Conservation (phyloP, 768 basidiomycete species). For the Trametes meyenii region DNA sequence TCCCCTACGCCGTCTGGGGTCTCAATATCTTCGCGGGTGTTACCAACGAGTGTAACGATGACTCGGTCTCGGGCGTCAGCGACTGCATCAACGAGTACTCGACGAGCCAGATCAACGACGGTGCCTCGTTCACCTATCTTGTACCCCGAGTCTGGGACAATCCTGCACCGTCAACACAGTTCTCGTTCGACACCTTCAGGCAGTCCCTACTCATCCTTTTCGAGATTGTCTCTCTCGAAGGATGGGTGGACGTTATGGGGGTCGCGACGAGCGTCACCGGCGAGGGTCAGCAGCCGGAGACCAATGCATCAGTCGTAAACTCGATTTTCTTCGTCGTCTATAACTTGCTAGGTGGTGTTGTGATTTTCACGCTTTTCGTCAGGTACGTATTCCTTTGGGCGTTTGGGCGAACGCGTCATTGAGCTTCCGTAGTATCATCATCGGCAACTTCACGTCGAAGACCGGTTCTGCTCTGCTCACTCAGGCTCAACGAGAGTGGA, state of each 20-base stretch:
- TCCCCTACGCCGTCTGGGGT: slow-evolving; percentile 93
- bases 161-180: slow-evolving; percentile 79
- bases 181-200: slow-evolving; percentile 88
- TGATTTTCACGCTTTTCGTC: slow-evolving; percentile 89
- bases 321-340: slow-evolving; percentile 91
- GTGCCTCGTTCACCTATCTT: slow-evolving; percentile 64
- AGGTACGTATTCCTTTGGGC: slow-evolving; percentile 52
- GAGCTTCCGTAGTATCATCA: slow-evolving; percentile 75
- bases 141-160: slow-evolving; percentile 90
- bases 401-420: slow-evolving; percentile 5
- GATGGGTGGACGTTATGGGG: slow-evolving; percentile 94
- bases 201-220: slow-evolving; percentile 88
- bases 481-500: slow-evolving; percentile 89
- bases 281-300: slow-evolving; percentile 64
- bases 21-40: slow-evolving; percentile 88
- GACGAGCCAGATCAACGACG: slow-evolving; percentile 55
- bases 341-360: slow-evolving; percentile 87
- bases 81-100: slow-evolving; percentile 78
- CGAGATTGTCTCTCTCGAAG: slow-evolving; percentile 94
- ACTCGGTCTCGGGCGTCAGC: slow-evolving; percentile 48
- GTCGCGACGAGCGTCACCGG: slow-evolving; percentile 80
- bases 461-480: slow-evolving; percentile 89
- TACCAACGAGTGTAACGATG: slow-evolving; percentile 86
- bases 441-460: slow-evolving; percentile 86
- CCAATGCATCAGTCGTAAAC: slow-evolving; percentile 76